Conservation (phyloP, 2,329 filamentous ascomycete species). For the Tolypocladium endophyticum region DNA sequence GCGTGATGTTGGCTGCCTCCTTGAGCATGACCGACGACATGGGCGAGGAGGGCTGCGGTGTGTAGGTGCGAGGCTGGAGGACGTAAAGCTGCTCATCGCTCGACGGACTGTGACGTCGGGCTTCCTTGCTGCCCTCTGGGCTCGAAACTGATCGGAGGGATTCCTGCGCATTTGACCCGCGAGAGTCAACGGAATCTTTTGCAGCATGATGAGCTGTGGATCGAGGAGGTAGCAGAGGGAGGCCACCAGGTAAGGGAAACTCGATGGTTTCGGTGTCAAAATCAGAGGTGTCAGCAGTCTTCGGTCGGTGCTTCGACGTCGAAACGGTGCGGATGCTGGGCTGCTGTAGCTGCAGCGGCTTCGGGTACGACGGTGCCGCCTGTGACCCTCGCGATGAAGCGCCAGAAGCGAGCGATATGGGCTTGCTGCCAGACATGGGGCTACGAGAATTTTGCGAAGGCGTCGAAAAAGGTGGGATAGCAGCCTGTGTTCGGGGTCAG, state of each 20-base stretch:
- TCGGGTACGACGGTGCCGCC: background rate
- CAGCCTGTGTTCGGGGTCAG: constrained; percentile 6
- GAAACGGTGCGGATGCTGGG: constrained; percentile 10
- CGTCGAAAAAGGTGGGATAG: constrained; percentile 9
- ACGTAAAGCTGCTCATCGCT: constrained; percentile 34
- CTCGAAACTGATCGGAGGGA: background rate
- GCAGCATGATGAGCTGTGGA: background rate
- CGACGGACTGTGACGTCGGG: constrained; percentile 7
- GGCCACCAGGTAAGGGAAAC: constrained; percentile 12
- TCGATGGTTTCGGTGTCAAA: constrained; percentile 7
- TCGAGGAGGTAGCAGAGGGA: constrained; percentile 9
- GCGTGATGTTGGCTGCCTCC: background rate
- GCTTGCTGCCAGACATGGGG: background rate
- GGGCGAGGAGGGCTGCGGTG: constrained; percentile 21
- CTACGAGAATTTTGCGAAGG: constrained; percentile 2
- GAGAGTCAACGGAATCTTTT: background rate
- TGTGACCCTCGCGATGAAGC: background rate
- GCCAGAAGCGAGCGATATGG: constrained; percentile 1
- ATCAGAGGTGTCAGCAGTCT: constrained; percentile 3
- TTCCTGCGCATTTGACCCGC: background rate
- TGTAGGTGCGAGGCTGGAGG: constrained; percentile 48
- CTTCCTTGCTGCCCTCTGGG: background rate
- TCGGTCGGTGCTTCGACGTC: constrained; percentile 3
- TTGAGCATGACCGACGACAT: background rate
- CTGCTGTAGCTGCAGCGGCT: background rate